Base-by-base conservation (phyloP, 2,329 filamentous ascomycete species). In the Cercospora zeae-maydis region DNA sequence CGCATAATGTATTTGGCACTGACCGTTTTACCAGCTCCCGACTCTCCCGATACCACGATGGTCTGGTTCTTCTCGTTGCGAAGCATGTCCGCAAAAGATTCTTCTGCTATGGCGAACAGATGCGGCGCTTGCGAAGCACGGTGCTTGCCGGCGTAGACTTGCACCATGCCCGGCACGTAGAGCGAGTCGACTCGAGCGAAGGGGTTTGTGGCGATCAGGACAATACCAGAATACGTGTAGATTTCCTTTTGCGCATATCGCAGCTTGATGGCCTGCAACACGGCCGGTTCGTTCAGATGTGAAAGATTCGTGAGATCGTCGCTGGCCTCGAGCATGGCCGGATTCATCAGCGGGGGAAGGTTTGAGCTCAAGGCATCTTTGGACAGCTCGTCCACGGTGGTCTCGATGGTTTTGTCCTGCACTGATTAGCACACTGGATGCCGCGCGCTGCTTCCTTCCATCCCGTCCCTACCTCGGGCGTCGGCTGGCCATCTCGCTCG, bases 1-100 rank as follows among this genome's bases (percentile, higher is more conserved):
- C 95, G 88, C 95, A 99, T 99, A 76, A 99, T 98, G 80, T 99
- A 98, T 81, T 99, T 99, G 72, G 95, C 95, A 79, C 93, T 98
- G 77, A 99, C 95, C 4, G 95, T 99, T 82, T 99, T 99, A 74
- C 95, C 95, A 67, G 95, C 95, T 85, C 95, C 95, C 59, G 95
- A 99, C 79, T 99, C 95, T 76, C 95, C 95, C 36, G 95, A 99
- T n/a, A 99, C 95, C 59, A 99, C 95, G 67, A 99, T 91, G 39
- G 95, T 99, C 81, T 99, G 95, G 79, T 99, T 99, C 79, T 92
- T 93, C 71, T 86, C 85, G 80, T 97, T 95, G 69, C 95, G 90
- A 75, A 99, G 80, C 95, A 99, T 99, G 81, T 99, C 95, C 75
- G 93, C 92, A 81, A 98, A 99, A 65, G 95, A 93, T 79, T 99